Conservation (phyloP, 1,284 basidiomycete species). For the Sporisorium graminicola region DNA sequence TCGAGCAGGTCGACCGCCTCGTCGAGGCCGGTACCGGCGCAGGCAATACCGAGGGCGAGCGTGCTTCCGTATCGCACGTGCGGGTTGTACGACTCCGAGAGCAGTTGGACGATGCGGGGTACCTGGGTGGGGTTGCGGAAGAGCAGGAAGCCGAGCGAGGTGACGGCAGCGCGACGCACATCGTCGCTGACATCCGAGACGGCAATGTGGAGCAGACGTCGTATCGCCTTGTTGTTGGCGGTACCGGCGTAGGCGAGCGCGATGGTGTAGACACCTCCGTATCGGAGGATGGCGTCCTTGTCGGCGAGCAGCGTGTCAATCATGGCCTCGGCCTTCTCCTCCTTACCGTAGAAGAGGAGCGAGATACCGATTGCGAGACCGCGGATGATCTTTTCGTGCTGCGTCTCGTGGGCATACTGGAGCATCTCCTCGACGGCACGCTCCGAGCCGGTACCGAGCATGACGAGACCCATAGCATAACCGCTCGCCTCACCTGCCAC, state of each 20-base stretch:
- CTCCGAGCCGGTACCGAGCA: slow-evolving; percentile 67
- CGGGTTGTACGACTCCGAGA: slow-evolving; percentile 69
- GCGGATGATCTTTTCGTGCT: slow-evolving; percentile 70
- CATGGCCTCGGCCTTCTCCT: slow-evolving; percentile 65
- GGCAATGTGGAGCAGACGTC: slow-evolving; percentile 66
- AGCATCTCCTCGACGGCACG: slow-evolving; percentile 69
- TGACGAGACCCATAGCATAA: slow-evolving; percentile 70
- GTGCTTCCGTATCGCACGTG: slow-evolving; percentile 69
- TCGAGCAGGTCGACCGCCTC: slow-evolving; percentile 68
- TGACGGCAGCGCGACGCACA: slow-evolving; percentile 68
- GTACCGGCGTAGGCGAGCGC: slow-evolving; percentile 70
- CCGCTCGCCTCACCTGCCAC: slow-evolving; percentile 68
- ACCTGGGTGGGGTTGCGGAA: slow-evolving; percentile 70
- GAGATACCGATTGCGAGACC: slow-evolving; percentile 69
- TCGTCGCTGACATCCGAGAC: slow-evolving; percentile 69
- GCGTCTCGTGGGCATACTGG: slow-evolving; percentile 69
- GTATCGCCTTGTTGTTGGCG: slow-evolving; percentile 68
- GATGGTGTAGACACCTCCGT: slow-evolving; percentile 69
- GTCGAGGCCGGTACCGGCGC: slow-evolving; percentile 68
- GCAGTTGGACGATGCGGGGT: slow-evolving; percentile 68
- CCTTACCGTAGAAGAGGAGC: slow-evolving; percentile 68
- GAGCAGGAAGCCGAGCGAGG: slow-evolving; percentile 66
- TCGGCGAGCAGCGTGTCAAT: slow-evolving; percentile 66
- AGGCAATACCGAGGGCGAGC: slow-evolving; percentile 69
- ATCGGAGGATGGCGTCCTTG: slow-evolving; percentile 68